Conservation (phyloP, 2,329 filamentous ascomycete species). For the Fusarium nisikadoi region DNA sequence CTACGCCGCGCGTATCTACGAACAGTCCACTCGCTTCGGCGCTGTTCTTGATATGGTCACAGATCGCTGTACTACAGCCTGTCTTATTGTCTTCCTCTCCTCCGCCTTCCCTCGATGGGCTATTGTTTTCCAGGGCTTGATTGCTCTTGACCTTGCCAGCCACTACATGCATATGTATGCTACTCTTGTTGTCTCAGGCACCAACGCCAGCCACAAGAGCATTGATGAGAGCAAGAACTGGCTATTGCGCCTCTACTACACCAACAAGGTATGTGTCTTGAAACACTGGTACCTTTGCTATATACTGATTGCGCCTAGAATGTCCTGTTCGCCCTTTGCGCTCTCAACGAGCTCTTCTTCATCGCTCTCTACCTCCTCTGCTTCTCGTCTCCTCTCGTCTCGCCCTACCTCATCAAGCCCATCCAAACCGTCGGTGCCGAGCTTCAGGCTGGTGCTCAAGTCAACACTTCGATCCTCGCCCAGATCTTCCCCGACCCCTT, state of each 20-base stretch:
- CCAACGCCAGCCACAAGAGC: slow-evolving; percentile 88
- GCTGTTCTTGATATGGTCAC: slow-evolving; percentile 99
- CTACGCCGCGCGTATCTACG: slow-evolving; percentile 80
- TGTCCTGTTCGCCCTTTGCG: slow-evolving; percentile 91
- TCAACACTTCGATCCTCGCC: slow-evolving; percentile 74
- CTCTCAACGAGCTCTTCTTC: slow-evolving; percentile 95
- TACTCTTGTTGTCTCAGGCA: slow-evolving; percentile 86
- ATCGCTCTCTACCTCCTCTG: slow-evolving; percentile 97
- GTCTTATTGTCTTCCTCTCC: slow-evolving; percentile 91
- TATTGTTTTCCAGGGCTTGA: slow-evolving; percentile 92
- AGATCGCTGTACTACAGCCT: slow-evolving; percentile 95
- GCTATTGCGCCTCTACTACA: slow-evolving; percentile 95
- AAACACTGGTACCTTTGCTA: neutral
- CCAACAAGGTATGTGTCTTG: slow-evolving; percentile 79
- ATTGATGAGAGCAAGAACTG: slow-evolving; percentile 88
- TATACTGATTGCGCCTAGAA: slow-evolving; percentile 62
- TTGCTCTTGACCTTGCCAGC: slow-evolving; percentile 91
- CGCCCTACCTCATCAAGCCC: slow-evolving; percentile 80
- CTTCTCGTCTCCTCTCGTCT: slow-evolving; percentile 90
- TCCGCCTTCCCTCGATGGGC: slow-evolving; percentile 95
- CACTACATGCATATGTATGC: slow-evolving; percentile 99
- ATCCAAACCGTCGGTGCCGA: slow-evolving; percentile 64
- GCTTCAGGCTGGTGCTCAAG: slow-evolving; percentile 74
- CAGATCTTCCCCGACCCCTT: slow-evolving; percentile 89
- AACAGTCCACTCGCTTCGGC: slow-evolving; percentile 95